phyloP scores from a whole-genome alignment of 164 flowering plant genomes.

The Stephania japonica region DNA sequence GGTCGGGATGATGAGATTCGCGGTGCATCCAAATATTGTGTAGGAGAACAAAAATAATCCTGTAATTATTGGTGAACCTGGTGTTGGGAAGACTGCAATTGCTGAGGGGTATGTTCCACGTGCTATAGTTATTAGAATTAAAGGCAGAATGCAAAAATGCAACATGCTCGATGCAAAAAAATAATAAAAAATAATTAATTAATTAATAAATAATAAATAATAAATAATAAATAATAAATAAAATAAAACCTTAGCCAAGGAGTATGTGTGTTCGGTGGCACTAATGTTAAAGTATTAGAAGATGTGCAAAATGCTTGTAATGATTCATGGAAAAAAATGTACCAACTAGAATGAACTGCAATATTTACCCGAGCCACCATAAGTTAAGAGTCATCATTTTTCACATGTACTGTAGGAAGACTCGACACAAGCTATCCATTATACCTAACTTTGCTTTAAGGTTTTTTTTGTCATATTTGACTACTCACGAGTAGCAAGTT shows the following conservation, averaged over 20 bases:
- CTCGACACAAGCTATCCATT: neutral
- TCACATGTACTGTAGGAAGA: neutral
- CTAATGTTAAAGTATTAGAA: neutral
- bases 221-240: no score
- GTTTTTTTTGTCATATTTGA: no score
- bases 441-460: neutral
- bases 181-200: no score
- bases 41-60: slow-evolving; percentile 96
- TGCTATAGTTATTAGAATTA: neutral
- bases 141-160: no score
- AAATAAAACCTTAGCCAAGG: no score
- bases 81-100: slow-evolving; percentile 99
- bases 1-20: slow-evolving; percentile 99
- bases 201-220: no score
- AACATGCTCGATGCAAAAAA: no score
- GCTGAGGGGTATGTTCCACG: slow-evolving; percentile 77
- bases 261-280: neutral
- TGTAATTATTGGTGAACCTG: slow-evolving; percentile 98
- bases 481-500: neutral
- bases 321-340: neutral
- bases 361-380: neutral
- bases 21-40: slow-evolving; percentile 91
- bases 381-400: neutral
- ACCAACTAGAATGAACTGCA: neutral
- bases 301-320: neutral